Evolutionary conservation across 495 filamentous ascomycete species (phyloP), one percentile per base, ranked within the genome.

Genomic region (Thermothielavioides terrestris): DNA sequence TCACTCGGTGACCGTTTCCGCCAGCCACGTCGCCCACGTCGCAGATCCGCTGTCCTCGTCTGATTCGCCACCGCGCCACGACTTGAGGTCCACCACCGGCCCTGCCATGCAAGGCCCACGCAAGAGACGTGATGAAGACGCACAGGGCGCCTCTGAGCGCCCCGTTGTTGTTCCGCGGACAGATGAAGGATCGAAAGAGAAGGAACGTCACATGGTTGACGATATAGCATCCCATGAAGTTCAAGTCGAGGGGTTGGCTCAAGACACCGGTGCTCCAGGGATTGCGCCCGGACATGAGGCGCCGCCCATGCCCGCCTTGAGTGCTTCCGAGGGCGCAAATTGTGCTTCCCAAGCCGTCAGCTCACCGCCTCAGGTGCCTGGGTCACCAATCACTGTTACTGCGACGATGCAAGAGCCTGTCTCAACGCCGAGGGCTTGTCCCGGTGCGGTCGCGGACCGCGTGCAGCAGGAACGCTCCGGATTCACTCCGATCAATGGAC

Each of bases 401-500:
- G 25, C 15, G 1, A 11, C 45, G 5, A 37, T 30, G n/a, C n/a
- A n/a, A n/a, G 17, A 28, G 11, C 30, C 9, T 0, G 6, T 23
- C 1, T n/a, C n/a, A 14, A 45, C 34, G 2, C 27, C 40, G 9
- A 20, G 28, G 6, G 17, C 14, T 6, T 22, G 3, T n/a, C 42
- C n/a, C 14, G 27, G 14, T 21, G 27, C 44, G 17, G 20, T 41
- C 25, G 21, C 20, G n/a, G n/a, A n/a, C n/a, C n/a, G n/a, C 26
- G 11, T 15, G 11, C 49, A 30, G 20, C 46, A 27, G 23, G 52
- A 58, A 18, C 52, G 51, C n/a, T 45, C 60, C 0, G 58, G 63
- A 1, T 67, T 67, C 36, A 67, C 64, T 2, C 61, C 64, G 7
- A 67, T 67, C 46, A 62, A 67, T 12, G 45, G 45, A 2, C 58